Conservation (phyloP, 2,329 filamentous ascomycete species). For the Exophiala aquamarina region DNA sequence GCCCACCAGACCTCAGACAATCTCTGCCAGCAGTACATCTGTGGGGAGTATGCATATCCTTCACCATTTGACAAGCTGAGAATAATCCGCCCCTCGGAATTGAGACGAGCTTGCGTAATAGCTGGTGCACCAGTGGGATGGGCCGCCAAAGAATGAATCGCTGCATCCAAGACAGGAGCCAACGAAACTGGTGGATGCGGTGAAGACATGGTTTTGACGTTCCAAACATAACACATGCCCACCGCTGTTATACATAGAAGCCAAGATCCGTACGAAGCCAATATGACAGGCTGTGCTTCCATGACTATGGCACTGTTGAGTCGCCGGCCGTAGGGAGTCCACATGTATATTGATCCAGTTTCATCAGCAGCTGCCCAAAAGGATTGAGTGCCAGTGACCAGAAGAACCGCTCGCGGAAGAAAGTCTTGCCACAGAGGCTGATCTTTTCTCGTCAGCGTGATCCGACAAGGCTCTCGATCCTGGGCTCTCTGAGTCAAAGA, state of each 20-base stretch:
- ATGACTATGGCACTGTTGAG: slow-evolving; percentile 81
- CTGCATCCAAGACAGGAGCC: slow-evolving; percentile 83
- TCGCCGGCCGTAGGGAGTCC: slow-evolving; percentile 87
- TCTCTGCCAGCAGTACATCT: slow-evolving; percentile 89
- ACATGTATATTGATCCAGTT: slow-evolving; percentile 84
- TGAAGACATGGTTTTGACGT: slow-evolving; percentile 76
- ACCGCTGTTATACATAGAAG: slow-evolving; percentile 84
- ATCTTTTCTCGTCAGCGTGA: slow-evolving; percentile 78
- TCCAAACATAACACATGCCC: slow-evolving; percentile 91
- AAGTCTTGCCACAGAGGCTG: slow-evolving; percentile 91
- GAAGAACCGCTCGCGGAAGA: slow-evolving; percentile 78
- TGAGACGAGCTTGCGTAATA: slow-evolving; percentile 87
- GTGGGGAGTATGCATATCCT: slow-evolving; percentile 82
- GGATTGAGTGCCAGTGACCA: slow-evolving; percentile 83
- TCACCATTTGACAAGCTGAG: slow-evolving; percentile 94
- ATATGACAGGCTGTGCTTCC: slow-evolving; percentile 89
- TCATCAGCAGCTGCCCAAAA: slow-evolving; percentile 95
- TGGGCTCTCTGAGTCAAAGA: slow-evolving; percentile 60
- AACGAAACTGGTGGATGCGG: slow-evolving; percentile 89
- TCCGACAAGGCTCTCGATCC: slow-evolving; percentile 77
- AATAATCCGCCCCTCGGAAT: slow-evolving; percentile 80
- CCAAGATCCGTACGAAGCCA: slow-evolving; percentile 88
- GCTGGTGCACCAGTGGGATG: slow-evolving; percentile 79
- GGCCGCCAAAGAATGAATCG: slow-evolving; percentile 72
- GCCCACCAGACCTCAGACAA: slow-evolving; percentile 99